These are phyloP conservation scores for Schizochytrium sp. DNA, from an alignment of 108 stramenopile species.

Conservation along the genomic window DNA sequence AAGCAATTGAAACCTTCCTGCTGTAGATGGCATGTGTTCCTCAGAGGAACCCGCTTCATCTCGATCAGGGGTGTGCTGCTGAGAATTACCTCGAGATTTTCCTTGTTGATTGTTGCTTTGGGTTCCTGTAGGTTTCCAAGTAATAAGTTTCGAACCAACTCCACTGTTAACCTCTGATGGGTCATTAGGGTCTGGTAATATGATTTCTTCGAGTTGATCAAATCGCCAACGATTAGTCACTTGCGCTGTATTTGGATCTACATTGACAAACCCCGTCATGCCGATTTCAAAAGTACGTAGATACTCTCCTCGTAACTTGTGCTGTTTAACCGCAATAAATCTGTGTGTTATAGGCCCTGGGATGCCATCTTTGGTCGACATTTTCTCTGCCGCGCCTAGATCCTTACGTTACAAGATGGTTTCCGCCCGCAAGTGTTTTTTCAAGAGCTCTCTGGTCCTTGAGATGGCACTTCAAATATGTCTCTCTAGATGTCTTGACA, in stretches of 20 bases:
- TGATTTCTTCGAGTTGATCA: slow-evolving; percentile 46
- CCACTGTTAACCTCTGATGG: not conserved
- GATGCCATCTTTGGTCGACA: slow-evolving; percentile 20
- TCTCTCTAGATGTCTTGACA: too few relatives aligned
- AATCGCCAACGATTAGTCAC: slow-evolving; percentile 48
- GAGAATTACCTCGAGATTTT: not conserved
- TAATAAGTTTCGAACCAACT: not conserved
- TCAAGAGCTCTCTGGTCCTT: too few relatives aligned
- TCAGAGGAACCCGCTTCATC: not conserved
- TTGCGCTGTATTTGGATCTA: not conserved
- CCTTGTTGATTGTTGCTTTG: not conserved
- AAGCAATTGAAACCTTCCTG: not conserved
- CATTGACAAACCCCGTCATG: slow-evolving; percentile 13
- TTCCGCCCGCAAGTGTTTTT: too few relatives aligned
- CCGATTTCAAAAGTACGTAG: slow-evolving; percentile 29
- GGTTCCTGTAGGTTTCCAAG: not conserved
- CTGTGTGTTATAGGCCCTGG: slow-evolving; percentile 43
- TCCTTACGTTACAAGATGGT: too few relatives aligned
- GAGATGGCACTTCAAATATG: too few relatives aligned
- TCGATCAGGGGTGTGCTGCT: not conserved
- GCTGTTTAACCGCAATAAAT: slow-evolving; percentile 10
- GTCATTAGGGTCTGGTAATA: not conserved
- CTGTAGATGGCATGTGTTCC: not conserved
- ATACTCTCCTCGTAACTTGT: slow-evolving; percentile 55
- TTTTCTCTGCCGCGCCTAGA: not conserved